Base-by-base conservation (phyloP, 441 rosid species). In the Erysimum pusillum region DNA sequence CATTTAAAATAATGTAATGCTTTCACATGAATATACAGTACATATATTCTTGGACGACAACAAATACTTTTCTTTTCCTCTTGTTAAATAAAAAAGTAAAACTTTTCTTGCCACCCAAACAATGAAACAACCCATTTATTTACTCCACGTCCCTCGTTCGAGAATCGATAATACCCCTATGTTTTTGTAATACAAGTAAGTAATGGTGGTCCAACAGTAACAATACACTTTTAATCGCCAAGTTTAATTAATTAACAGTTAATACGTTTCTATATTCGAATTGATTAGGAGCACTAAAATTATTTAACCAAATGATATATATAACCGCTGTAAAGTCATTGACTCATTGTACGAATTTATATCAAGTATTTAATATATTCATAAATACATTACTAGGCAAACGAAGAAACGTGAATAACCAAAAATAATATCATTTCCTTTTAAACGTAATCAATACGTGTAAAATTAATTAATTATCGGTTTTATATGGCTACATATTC, bases 71-170 rank as follows among this genome's bases (percentile, higher is more conserved):
- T 58, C 69, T 68, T 67, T 68, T 39, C 69, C 74, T 41, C 48
- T 42, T 32, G 54, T 60, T 14, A 61, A 49, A 10, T 0, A 18
- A 12, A 22, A 45, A 36, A 5, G 49, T 9, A 75, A 39, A 68
- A 68, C 56, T 61, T 76, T 41, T 68, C 74, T 76, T 76, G 75
- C 34, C 13, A 35, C 64, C 7, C 70, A 76, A 62, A 76, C n/a
- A n/a, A n/a, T n/a, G n/a, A n/a, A n/a, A n/a, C 69, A 34, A 42
- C 13, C 63, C 38, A 18, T 31, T 9, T 57, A 15, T 8, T 42
- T 49, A 17, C 46, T 38, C 48, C 15, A 42, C 48, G 28, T 46
- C 41, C 25, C 38, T 11, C n/a, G n/a, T n/a, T n/a, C 8, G 20
- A 49, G 73, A 25, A 63, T 72, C 35, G 46, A 35, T 48, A 46